Conservation (phyloP, 805 yeast species). For the Kodamaea kakaduensis region DNA sequence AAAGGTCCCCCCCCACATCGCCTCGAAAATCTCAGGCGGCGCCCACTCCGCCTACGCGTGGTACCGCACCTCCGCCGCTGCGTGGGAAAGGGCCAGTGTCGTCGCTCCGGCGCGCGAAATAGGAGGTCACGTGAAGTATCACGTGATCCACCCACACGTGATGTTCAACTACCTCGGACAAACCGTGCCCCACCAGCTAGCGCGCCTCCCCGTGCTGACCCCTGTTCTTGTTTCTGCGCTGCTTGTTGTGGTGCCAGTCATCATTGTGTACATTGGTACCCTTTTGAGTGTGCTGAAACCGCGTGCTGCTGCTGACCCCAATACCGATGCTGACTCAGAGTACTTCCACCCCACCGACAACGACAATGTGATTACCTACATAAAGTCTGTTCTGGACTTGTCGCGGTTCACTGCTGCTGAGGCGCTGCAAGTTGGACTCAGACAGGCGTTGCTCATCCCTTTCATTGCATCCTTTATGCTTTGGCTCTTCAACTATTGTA, state of each 20-base stretch:
- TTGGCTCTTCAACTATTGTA: constrained; percentile 32
- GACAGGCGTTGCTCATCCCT: constrained; percentile 41
- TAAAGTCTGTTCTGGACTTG: constrained; percentile 9
- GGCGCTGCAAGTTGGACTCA: constrained; percentile 10
- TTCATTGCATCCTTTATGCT: constrained; percentile 39
- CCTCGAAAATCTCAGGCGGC: too few relatives aligned
- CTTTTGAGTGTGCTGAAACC: constrained; percentile 23
- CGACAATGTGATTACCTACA: constrained; percentile 16
- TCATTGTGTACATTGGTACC: constrained; percentile 15
- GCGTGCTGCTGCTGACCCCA: constrained; percentile 20
- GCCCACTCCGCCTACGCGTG: background rate
- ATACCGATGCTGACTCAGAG: constrained; percentile 11
- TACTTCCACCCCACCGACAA: constrained; percentile 23
- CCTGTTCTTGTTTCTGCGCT: too few relatives aligned
- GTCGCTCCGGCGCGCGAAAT: too few relatives aligned
- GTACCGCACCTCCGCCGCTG: background rate
- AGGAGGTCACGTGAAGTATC: too few relatives aligned
- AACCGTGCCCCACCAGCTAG: too few relatives aligned
- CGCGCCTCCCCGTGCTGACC: too few relatives aligned
- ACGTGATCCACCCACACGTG: too few relatives aligned
- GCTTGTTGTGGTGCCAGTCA: constrained; percentile 1
- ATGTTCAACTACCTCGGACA: too few relatives aligned
- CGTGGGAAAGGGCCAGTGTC: too few relatives aligned
- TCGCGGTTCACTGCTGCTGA: constrained; percentile 9
- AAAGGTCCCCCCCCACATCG: background rate